Evolutionary conservation across 1,139 yeast genomes (phyloP).

Genomic region (Pichiaceae sp.): DNA sequence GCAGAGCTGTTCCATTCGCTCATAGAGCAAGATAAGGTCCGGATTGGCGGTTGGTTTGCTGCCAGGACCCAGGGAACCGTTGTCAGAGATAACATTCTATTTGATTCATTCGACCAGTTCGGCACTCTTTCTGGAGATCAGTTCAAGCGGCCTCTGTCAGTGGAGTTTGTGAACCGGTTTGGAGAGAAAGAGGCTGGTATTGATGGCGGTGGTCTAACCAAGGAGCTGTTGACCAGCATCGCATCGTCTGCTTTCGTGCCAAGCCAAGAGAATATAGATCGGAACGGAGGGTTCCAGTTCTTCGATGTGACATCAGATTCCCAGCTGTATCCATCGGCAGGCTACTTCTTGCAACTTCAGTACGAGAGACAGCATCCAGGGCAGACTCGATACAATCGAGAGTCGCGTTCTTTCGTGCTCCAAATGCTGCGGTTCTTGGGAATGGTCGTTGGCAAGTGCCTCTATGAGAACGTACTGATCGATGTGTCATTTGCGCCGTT

Average conservation of each 20-base stretch:
- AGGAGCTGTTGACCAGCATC: constrained; percentile 76
- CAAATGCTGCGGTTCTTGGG: constrained; percentile 54
- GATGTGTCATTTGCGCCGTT: constrained; percentile 85
- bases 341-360: constrained; percentile 32
- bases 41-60: constrained; percentile 11
- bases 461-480: constrained; percentile 75
- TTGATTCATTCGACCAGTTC: constrained; percentile 65
- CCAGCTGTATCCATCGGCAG: constrained; percentile 69
- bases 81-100: constrained; percentile 58
- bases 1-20: constrained; percentile 66
- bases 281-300: constrained; percentile 30
- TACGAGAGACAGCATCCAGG: constrained; percentile 16
- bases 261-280: constrained; percentile 17
- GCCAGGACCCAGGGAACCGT: constrained; percentile 41
- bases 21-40: constrained; percentile 39
- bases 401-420: constrained; percentile 14
- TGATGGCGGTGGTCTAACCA: constrained; percentile 96
- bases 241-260: constrained; percentile 57
- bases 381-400: constrained; percentile 9
- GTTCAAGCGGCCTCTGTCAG: constrained; percentile 54
- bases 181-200: constrained; percentile 78
- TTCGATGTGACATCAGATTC: constrained; percentile 51
- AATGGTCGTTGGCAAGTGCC: constrained; percentile 76
- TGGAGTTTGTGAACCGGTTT: constrained; percentile 61
- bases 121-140: constrained; percentile 41